Conservation (phyloP, 1,284 basidiomycete genomes). For the Sparassis latifolia region DNA sequence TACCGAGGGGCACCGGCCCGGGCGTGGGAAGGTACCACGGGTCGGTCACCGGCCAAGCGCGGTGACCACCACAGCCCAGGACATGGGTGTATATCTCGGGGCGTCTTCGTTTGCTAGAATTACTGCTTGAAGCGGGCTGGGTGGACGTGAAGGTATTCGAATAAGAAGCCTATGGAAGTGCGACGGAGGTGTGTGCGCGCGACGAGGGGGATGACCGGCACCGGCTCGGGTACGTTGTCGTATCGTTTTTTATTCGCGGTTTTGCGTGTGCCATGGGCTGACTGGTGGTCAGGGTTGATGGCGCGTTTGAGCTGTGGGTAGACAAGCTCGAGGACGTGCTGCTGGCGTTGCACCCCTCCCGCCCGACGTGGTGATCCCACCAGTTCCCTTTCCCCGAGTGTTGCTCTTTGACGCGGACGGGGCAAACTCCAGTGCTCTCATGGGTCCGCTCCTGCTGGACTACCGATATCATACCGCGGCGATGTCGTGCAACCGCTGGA, state of each 20-base stretch:
- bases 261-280: background rate
- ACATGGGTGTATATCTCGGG: no score
- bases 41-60: no score
- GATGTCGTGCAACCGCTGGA: slow-evolving; percentile 51
- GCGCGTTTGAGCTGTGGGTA: slow-evolving; percentile 65
- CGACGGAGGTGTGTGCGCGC: slow-evolving; percentile 51
- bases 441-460: slow-evolving; percentile 33
- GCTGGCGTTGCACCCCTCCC: slow-evolving; percentile 45
- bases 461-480: slow-evolving; percentile 38
- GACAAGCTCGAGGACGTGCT: slow-evolving; percentile 39
- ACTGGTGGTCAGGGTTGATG: slow-evolving; percentile 47
- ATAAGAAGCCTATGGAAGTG: slow-evolving; percentile 32
- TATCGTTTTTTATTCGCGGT: slow-evolving; percentile 2
- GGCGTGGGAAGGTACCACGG: no score
- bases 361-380: slow-evolving; percentile 27
- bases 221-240: slow-evolving; percentile 47
- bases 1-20: no score
- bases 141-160: no score
- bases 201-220: slow-evolving; percentile 84
- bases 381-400: slow-evolving; percentile 47
- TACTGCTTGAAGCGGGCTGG: no score
- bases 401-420: slow-evolving; percentile 26
- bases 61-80: no score
- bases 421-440: slow-evolving; percentile 8
- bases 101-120: no score